Evolutionary conservation across 345 rosid species (phyloP).

Genomic region (Rhodomyrtus tomentosa): DNA sequence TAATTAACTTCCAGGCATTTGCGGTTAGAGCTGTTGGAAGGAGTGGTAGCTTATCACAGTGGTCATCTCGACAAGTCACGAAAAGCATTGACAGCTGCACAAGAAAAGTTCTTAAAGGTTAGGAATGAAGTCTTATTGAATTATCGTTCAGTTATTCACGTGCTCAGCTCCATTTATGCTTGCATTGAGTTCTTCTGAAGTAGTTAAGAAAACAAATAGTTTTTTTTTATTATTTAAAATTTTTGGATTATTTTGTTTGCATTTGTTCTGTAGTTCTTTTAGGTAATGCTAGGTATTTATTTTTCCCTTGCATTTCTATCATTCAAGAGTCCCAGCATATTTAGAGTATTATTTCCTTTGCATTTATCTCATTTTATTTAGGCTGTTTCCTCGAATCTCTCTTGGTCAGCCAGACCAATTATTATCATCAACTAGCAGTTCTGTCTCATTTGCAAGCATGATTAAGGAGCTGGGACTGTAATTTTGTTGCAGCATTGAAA

Average conservation of each 20-base stretch:
- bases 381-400: background rate
- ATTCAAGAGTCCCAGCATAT: background rate
- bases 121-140: background rate
- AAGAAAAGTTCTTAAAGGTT: conserved; percentile 64
- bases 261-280: background rate
- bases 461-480: background rate
- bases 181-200: background rate
- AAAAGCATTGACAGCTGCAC: conserved; percentile 60
- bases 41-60: conserved; percentile 83
- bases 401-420: background rate
- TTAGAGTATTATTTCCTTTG: background rate
- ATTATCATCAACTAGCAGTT: background rate
- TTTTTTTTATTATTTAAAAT: background rate
- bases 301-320: background rate
- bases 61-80: conserved; percentile 56
- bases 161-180: background rate
- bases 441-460: background rate
- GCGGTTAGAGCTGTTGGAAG: conserved; percentile 89
- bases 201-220: background rate
- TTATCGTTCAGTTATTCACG: background rate
- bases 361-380: background rate
- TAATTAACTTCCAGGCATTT: conserved; percentile 35
- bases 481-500: background rate
- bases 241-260: background rate
- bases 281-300: background rate